Conservation (phyloP, 1,284 basidiomycete genomes). For the Chondrostereum purpureum region DNA sequence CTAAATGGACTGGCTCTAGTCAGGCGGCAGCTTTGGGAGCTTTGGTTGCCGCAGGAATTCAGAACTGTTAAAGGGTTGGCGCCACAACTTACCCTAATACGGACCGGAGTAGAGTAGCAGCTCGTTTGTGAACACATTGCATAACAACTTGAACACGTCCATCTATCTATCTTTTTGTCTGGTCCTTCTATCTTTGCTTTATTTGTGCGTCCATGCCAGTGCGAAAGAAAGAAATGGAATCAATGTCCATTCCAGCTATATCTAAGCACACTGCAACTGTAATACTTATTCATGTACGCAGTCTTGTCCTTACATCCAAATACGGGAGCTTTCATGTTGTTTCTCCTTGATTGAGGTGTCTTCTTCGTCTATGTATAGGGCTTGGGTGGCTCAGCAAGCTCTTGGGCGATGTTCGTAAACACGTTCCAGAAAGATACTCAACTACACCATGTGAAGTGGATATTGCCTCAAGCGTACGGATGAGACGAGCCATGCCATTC, state of each 20-base stretch:
- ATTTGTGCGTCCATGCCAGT: too few species aligned
- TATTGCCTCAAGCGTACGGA: conserved; percentile 13
- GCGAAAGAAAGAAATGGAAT: too few species aligned
- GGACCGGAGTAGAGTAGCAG: too few species aligned
- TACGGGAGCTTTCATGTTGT: background rate
- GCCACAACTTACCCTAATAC: too few species aligned
- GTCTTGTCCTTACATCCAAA: too few species aligned
- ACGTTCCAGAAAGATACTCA: conserved; percentile 7
- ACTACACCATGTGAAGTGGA: conserved; percentile 13
- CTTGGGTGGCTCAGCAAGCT: conserved; percentile 9
- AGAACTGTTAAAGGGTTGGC: conserved; percentile 14
- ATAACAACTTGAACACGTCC: too few species aligned
- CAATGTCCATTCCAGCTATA: background rate
- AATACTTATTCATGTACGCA: conserved; percentile 16
- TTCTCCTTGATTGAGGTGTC: background rate
- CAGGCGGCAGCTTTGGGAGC: conserved; percentile 17
- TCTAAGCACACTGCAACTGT: conserved; percentile 17
- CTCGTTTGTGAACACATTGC: too few species aligned
- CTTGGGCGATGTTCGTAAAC: conserved; percentile 3
- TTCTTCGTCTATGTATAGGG: conserved; percentile 9
- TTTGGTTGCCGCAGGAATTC: conserved; percentile 15
- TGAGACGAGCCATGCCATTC: background rate
- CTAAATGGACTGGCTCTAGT: conserved; percentile 10
- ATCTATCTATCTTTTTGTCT: too few species aligned
- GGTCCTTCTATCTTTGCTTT: too few species aligned